Conservation (phyloP, 202 grass and related monocot species). For the Carex sylvatica region DNA sequence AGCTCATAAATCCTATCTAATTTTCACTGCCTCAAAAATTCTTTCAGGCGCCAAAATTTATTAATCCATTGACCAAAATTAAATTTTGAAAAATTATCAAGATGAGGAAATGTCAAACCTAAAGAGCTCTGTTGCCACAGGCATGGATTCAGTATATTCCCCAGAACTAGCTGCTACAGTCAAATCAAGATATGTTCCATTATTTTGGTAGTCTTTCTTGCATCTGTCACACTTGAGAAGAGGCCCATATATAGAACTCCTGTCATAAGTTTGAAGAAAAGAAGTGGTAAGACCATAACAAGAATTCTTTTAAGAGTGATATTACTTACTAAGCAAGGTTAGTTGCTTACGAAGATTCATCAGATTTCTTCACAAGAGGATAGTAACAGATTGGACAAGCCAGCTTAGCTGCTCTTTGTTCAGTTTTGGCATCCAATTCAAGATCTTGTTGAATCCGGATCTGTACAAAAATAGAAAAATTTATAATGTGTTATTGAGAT, state of each 20-base stretch:
- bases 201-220: constrained; percentile 60
- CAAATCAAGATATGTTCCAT: constrained; percentile 73
- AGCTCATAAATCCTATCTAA: not conserved
- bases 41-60: not conserved
- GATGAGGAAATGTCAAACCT: constrained; percentile 47
- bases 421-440: constrained; percentile 27
- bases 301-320: not conserved
- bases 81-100: constrained; percentile 1
- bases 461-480: not conserved
- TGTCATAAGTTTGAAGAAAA: constrained; percentile 27
- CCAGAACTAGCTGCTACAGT: constrained; percentile 51
- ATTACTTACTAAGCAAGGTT: not conserved
- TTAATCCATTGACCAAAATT: not conserved
- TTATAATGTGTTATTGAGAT: not conserved
- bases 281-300: not conserved
- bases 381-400: constrained; percentile 85
- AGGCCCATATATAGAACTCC: constrained; percentile 5
- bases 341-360: constrained; percentile 43
- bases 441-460: constrained; percentile 26
- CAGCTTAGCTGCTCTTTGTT: constrained; percentile 26
- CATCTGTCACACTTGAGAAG: constrained; percentile 51
- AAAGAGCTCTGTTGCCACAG: constrained; percentile 63
- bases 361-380: constrained; percentile 36
- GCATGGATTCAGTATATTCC: constrained; percentile 68
- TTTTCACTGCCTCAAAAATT: not conserved